Conservation (phyloP, 768 basidiomycete species). For the Hypholoma fasciculare region DNA sequence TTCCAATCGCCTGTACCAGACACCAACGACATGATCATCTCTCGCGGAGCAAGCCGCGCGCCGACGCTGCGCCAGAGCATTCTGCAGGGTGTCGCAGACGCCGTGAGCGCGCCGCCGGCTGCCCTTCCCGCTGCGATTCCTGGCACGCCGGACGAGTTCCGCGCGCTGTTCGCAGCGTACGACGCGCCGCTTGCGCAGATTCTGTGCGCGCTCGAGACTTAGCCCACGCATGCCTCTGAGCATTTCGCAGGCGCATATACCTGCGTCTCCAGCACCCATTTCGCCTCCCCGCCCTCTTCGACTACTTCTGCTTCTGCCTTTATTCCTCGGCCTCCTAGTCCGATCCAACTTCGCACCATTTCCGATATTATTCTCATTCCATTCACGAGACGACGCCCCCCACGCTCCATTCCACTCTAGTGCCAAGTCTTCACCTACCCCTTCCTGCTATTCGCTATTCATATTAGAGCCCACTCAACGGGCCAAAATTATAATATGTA, state of each 20-base stretch:
- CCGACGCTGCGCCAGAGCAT: not conserved
- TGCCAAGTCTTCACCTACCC: no score
- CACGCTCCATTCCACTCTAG: no score
- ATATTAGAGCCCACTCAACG: no score
- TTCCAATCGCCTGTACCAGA: not conserved
- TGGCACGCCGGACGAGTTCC: conserved; percentile 18
- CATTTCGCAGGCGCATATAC: not conserved
- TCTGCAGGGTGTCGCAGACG: not conserved
- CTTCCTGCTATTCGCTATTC: no score
- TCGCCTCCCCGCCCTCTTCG: no score
- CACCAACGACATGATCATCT: not conserved
- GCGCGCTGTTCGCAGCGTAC: conserved; percentile 19
- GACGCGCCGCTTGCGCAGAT: conserved; percentile 13
- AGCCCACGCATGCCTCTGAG: not conserved
- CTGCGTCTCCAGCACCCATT: no score
- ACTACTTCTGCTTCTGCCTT: no score
- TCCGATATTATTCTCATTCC: no score
- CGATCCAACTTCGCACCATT: no score
- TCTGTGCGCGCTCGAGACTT: conserved; percentile 10
- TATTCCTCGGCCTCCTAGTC: no score
- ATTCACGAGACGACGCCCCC: no score
- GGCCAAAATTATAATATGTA: no score
- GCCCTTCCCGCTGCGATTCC: conserved; percentile 1
- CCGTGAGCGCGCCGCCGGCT: not conserved
- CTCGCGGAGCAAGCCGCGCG: not conserved